phyloP scores from a whole-genome alignment of 1,284 basidiomycete species.

The Ceratobasidium sp. region DNA sequence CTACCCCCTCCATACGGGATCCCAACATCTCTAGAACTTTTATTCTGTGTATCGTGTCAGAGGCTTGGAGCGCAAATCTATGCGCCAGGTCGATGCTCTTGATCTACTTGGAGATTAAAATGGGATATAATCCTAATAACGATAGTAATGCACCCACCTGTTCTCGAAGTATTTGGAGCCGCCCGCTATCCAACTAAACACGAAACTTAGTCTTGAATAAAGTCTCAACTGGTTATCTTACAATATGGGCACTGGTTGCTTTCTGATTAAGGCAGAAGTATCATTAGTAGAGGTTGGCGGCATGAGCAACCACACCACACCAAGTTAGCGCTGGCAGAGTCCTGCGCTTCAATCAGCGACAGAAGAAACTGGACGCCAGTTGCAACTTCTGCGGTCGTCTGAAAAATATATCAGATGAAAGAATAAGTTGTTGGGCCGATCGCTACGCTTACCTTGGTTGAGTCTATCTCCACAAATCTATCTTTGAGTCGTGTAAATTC shows the following conservation, averaged over 20 bases:
- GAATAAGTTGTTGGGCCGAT: background rate
- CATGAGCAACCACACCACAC: background rate
- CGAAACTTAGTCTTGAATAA: background rate
- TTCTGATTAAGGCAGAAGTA: background rate
- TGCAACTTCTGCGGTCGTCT: conserved; percentile 7
- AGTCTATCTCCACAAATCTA: conserved; percentile 14
- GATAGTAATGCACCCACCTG: background rate
- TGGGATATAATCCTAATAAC: background rate
- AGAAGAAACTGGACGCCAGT: conserved; percentile 12
- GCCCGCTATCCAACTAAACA: background rate
- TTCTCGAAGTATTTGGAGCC: background rate
- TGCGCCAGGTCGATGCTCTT: conserved; percentile 8
- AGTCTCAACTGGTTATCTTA: background rate
- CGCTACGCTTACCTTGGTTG: background rate
- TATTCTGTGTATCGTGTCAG: background rate
- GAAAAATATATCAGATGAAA: background rate
- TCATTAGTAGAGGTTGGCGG: background rate
- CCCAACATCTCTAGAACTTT: background rate
- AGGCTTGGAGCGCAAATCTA: conserved; percentile 9
- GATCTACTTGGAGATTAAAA: background rate
- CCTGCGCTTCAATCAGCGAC: conserved; percentile 4
- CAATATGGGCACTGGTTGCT: background rate
- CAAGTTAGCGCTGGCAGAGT: background rate
- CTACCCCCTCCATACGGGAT: background rate
- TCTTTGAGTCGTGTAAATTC: background rate